Percentiles rank a stretch among this genome's conserved stretches.
These are phyloP conservation scores for Coprinopsis marcescibilis DNA, from an alignment of 768 basidiomycete species.

Conservation along the genomic window DNA sequence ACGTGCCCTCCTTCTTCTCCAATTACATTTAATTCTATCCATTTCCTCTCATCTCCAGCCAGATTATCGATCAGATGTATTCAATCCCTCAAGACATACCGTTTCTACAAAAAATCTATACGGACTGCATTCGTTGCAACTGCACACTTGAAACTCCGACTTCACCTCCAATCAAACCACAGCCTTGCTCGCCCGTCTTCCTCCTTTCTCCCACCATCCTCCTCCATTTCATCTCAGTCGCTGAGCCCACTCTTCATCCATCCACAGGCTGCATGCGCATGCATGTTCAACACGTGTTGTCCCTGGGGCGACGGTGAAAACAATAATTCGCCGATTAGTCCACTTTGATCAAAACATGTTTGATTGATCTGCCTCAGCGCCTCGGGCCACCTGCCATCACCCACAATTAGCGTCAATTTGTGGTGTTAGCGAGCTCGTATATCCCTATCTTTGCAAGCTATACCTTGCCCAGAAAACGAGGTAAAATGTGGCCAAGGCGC, in stretches of 20 bases:
- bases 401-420: neutral
- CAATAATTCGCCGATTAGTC: conserved; percentile 2
- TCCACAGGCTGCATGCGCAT: neutral
- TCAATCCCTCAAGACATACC: neutral
- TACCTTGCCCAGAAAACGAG: no score
- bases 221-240: neutral
- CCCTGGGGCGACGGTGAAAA: no score
- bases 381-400: conserved; percentile 9
- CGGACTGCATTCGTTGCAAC: neutral
- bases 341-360: conserved; percentile 12
- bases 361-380: conserved; percentile 11
- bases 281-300: conserved; percentile 19
- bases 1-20: conserved; percentile 50
- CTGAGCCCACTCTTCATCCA: neutral
- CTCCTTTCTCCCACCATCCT: conserved; percentile 1
- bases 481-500: no score
- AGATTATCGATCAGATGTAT: neutral
- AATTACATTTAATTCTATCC: neutral
- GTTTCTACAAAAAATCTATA: no score
- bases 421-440: no score
- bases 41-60: neutral
- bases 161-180: no score
- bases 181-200: conserved; percentile 1
- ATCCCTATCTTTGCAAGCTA: no score
- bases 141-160: conserved; percentile 27